Base-by-base conservation (phyloP, 106 monocot species). In the Acorus gramineus region DNA sequence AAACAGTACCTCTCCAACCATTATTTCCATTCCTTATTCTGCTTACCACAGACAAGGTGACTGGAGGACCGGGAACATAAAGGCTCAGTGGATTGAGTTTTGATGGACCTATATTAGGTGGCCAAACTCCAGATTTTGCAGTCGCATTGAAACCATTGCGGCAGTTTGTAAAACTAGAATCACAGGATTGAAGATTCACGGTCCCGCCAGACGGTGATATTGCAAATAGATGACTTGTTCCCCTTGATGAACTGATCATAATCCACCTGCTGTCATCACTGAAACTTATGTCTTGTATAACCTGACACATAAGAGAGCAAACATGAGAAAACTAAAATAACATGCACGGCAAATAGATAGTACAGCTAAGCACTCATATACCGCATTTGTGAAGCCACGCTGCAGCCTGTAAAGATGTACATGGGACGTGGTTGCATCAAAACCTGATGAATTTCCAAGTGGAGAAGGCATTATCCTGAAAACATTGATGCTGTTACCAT, bases 311-410 rank as follows among this genome's bases (percentile, higher is more conserved):
- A 49, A 66, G 28, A 62, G 47, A 51, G 46, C 57, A 8, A 14
- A 28, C 42, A 54, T 3, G 63, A 48, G 7, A 43, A 44, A 71
- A 3, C 5, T 28, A 7, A 6, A 55, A 1, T 13, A 44, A 3
- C 47, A 52, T 42, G 47, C 4, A 11, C 6, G 56, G 70, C 42
- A 59, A 52, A 61, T 44, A 28, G 11, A 50, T 6, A 64, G 8
- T 42, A 50, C 42, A 59, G 47, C 60, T 42, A 49, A 53, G 51
- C 4, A 47, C 11, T 61, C 14, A 71, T 42, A 10, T 82, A 94
- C 94, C 70, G 94, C 94, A 80, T 95, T 80, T 66, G 94, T 95
- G 73, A 95, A 81, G 78, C 94, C 94, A 57, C 94, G 77, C 69
- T 95, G 94, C 77, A 95, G 72, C 71, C 74, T 84, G 74, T 90